A percentile compares a stretch with the other conserved stretches of the same genome.
Evolutionary conservation across 257 asterid species (phyloP).

Genomic region (Ophiorrhiza pumila): DNA sequence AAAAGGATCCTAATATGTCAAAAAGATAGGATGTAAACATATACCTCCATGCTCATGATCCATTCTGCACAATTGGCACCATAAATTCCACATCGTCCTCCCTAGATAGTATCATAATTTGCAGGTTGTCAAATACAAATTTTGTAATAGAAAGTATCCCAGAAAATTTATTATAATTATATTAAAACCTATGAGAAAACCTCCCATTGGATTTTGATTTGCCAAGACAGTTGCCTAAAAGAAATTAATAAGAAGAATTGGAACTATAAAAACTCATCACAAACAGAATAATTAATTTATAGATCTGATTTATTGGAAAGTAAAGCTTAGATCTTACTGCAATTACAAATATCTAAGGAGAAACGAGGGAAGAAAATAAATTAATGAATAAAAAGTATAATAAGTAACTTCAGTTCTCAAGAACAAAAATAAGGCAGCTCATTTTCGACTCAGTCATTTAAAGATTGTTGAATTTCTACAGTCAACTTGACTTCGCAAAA

Average conservation of each 20-base stretch:
- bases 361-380: neutral
- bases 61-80: conserved; percentile 91
- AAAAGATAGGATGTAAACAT: neutral
- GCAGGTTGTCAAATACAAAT: conserved; percentile 25
- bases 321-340: neutral
- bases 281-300: neutral
- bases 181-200: neutral
- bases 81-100: conserved; percentile 90
- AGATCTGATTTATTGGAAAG: neutral
- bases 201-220: neutral
- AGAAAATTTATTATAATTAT: conserved; percentile 4
- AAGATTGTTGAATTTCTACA: neutral
- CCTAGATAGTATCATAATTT: conserved; percentile 43
- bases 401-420: neutral
- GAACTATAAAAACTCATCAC: neutral
- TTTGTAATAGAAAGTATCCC: neutral
- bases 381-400: neutral
- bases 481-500: neutral
- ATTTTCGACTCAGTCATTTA: neutral
- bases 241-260: neutral
- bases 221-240: neutral
- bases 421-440: neutral
- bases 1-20: neutral
- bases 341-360: neutral
- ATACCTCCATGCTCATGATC: conserved; percentile 98